A percentile compares a stretch with the other conserved stretches of the same genome.
phyloP scores from a whole-genome alignment of 805 yeast genomes.

The Suhomyces sp. region DNA sequence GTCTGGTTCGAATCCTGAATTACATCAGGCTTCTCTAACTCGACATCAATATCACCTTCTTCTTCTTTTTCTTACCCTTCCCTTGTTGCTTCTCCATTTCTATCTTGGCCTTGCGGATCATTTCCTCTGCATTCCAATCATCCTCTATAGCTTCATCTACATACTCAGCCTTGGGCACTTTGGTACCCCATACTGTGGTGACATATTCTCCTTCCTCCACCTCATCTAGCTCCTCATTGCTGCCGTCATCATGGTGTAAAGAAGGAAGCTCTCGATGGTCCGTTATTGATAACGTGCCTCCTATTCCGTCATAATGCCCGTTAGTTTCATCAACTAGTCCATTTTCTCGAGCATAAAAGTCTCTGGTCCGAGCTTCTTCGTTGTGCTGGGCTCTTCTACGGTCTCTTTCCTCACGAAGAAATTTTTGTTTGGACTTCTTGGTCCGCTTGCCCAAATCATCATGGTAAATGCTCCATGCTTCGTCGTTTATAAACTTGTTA shows the following conservation, averaged over 20 bases:
- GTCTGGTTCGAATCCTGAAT: too few species aligned
- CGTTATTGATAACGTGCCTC: conserved; percentile 36
- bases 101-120: conserved; percentile 51
- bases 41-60: conserved; percentile 32
- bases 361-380: conserved; percentile 55
- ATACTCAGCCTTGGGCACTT: conserved; percentile 42
- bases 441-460: conserved; percentile 59
- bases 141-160: conserved; percentile 34
- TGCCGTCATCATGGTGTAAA: conserved; percentile 11
- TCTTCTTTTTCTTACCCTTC: conserved; percentile 43
- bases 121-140: conserved; percentile 49
- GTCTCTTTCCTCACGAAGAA: conserved; percentile 59
- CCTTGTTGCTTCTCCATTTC: conserved; percentile 36
- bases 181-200: conserved; percentile 79
- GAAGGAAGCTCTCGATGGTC: conserved; percentile 38
- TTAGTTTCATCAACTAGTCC: conserved; percentile 23
- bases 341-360: conserved; percentile 62
- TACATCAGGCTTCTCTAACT: too few species aligned
- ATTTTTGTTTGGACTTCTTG: conserved; percentile 45
- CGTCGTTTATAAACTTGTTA: conserved; percentile 30
- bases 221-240: not conserved
- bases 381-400: conserved; percentile 53
- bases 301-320: conserved; percentile 11
- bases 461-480: conserved; percentile 45
- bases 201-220: conserved; percentile 24